Base-by-base conservation (phyloP, 306 rosid species). In the Quercus glauca region DNA sequence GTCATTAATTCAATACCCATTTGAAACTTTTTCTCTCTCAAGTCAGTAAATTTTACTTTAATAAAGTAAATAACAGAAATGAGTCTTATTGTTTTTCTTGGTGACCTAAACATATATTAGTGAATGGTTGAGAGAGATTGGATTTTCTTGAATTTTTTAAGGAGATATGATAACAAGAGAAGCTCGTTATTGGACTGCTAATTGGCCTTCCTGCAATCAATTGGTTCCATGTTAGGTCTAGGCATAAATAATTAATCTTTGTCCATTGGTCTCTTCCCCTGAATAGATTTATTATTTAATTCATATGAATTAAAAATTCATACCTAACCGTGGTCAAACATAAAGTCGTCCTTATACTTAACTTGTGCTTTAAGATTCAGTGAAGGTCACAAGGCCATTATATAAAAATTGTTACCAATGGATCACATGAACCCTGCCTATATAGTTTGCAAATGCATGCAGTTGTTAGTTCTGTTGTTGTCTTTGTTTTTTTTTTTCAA, bases 201-300 rank as follows among this genome's bases (percentile, higher is more conserved):
- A 67, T 56, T 45, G 52, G 20, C 33, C 33, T 56, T 45, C 41
- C 49, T 37, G 58, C 6, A 19, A 33, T 1, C 41, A 26, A 33
- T 20, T 18, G 72, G 35, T 25, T 33, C 25, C 21, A 19, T 19
- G n/a, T 35, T 33, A 45, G 51, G 52, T 67, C 25, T 67, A 33
- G 33, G 71, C 71, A 29, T 33, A 67, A 31, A 19, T 33, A 18
- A 64, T 23, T 78, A 8, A 61, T 79, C 28, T 49, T 12, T 23
- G 77, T 78, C 11, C 86, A 68, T 61, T 20, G 69, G 28, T 68
- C 70, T 45, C 73, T 65, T 63, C 60, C 51, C 57, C 35, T 57
- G 26, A 73, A 51, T 68, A 28, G 25, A 65, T 56, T 43, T 63
- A 64, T 37, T 76, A 29, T 67, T 63, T 37, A 13, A 43, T 61